Evolutionary conservation across 1,284 basidiomycete species (phyloP).

Genomic region (Tilletia walkeri): DNA sequence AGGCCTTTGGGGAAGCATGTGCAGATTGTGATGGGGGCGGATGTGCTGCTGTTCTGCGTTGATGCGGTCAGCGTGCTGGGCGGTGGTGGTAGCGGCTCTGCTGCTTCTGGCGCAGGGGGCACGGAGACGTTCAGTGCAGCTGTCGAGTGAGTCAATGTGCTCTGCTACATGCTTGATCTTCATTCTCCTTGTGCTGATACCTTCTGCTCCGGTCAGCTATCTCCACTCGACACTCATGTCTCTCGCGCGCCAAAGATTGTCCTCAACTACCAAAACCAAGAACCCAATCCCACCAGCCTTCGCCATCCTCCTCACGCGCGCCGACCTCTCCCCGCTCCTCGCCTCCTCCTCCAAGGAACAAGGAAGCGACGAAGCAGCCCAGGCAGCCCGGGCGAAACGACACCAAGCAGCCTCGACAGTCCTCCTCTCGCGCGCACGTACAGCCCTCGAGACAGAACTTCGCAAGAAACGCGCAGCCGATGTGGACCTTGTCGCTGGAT

Average conservation of each 20-base stretch:
- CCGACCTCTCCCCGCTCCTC: conserved; percentile 49
- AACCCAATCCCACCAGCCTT: conserved; percentile 28
- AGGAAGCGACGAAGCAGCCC: conserved; percentile 24
- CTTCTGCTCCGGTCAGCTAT: conserved; percentile 13
- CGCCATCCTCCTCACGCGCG: conserved; percentile 46
- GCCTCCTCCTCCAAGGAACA: conserved; percentile 2
- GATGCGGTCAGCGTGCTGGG: conserved; percentile 48
- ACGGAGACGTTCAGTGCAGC: conserved; percentile 33
- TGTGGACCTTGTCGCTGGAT: conserved; percentile 6
- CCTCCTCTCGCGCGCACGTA: conserved; percentile 44
- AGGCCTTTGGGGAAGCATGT: conserved; percentile 37
- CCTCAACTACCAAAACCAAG: conserved; percentile 5
- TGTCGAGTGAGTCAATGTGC: conserved; percentile 27
- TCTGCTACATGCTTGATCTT: background rate
- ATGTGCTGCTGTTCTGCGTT: conserved; percentile 50
- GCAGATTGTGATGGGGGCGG: conserved; percentile 30
- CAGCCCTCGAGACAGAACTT: conserved; percentile 43
- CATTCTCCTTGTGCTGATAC: too few relatives aligned
- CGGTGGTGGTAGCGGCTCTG: conserved; percentile 20
- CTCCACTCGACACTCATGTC: conserved; percentile 41
- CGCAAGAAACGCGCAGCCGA: conserved; percentile 34
- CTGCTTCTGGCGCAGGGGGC: conserved; percentile 17
- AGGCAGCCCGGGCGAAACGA: conserved; percentile 26
- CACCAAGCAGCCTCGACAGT: conserved; percentile 39
- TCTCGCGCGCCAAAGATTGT: conserved; percentile 16